phyloP scores from a whole-genome alignment of 352 stramenopile genomes.

The Globisporangium spiculum region DNA sequence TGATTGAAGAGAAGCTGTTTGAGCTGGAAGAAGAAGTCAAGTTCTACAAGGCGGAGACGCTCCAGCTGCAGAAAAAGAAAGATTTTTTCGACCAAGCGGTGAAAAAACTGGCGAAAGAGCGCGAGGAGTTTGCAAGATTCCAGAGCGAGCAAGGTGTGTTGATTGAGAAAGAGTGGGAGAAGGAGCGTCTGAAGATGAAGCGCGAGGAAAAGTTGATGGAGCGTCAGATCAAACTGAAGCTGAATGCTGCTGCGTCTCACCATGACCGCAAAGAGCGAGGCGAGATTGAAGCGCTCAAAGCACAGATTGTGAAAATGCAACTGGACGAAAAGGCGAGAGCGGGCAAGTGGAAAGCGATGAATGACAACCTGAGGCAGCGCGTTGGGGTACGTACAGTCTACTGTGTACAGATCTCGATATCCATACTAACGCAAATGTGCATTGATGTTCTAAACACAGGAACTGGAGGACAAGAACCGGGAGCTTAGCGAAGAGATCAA shows the following conservation, averaged over 20 bases:
- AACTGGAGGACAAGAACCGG: slow-evolving; percentile 73
- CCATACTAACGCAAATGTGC: background rate
- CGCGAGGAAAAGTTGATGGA: slow-evolving; percentile 65
- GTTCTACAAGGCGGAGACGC: slow-evolving; percentile 80
- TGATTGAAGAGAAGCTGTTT: slow-evolving; percentile 79
- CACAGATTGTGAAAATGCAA: slow-evolving; percentile 81
- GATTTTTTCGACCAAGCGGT: slow-evolving; percentile 62
- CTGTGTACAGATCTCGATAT: background rate
- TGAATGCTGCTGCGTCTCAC: slow-evolving; percentile 49
- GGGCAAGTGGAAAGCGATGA: slow-evolving; percentile 64
- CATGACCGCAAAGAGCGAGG: slow-evolving; percentile 57
- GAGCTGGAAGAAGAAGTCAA: slow-evolving; percentile 85
- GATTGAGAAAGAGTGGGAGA: slow-evolving; percentile 71
- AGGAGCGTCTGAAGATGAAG: slow-evolving; percentile 71
- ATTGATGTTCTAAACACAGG: slow-evolving; percentile 28
- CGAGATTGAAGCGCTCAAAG: slow-evolving; percentile 75
- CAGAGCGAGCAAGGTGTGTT: slow-evolving; percentile 48
- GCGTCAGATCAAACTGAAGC: slow-evolving; percentile 67
- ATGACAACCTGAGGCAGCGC: slow-evolving; percentile 62
- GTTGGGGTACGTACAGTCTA: slow-evolving; percentile 38
- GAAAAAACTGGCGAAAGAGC: slow-evolving; percentile 50
- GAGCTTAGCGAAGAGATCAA: slow-evolving; percentile 74
- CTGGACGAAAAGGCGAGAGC: slow-evolving; percentile 56
- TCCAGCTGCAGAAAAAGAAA: slow-evolving; percentile 74
- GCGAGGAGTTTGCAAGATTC: slow-evolving; percentile 45